phyloP scores from a whole-genome alignment of 129 eudicot genomes.

The Artemisia tridentata region DNA sequence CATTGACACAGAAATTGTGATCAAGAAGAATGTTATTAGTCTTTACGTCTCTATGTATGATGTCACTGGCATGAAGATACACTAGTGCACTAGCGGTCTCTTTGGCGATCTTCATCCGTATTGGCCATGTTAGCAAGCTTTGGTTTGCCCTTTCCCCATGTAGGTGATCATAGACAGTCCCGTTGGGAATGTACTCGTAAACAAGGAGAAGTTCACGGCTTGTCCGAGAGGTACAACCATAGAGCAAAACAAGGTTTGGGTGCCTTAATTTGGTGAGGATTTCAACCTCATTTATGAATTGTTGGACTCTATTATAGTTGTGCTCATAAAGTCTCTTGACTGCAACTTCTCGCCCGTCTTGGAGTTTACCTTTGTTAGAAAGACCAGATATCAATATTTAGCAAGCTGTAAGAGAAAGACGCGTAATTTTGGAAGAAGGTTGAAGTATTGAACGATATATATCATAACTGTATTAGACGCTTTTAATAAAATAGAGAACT shows the following conservation, averaged over 20 bases:
- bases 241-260: slow-evolving; percentile 55
- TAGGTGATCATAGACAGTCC: slow-evolving; percentile 65
- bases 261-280: slow-evolving; percentile 57
- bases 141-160: slow-evolving; percentile 46
- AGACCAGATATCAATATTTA: too few relatives aligned
- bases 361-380: slow-evolving; percentile 72
- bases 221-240: slow-evolving; percentile 63
- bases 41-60: slow-evolving; percentile 52
- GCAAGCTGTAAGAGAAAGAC: too few relatives aligned
- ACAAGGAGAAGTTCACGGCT: slow-evolving; percentile 61
- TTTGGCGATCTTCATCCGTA: slow-evolving; percentile 66
- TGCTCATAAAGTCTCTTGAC: slow-evolving; percentile 61
- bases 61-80: slow-evolving; percentile 69
- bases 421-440: too few relatives aligned
- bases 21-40: slow-evolving; percentile 52
- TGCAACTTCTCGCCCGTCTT: slow-evolving; percentile 74
- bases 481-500: too few relatives aligned
- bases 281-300: slow-evolving; percentile 61
- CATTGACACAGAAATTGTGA: slow-evolving; percentile 40
- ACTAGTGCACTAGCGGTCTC: slow-evolving; percentile 72
- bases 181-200: slow-evolving; percentile 54
- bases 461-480: too few relatives aligned
- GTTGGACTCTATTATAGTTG: slow-evolving; percentile 56
- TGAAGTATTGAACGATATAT: too few relatives aligned
- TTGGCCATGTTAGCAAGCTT: slow-evolving; percentile 49